Evolutionary conservation across 2,329 filamentous ascomycete species (phyloP), one percentile per base, ranked within the genome.

Genomic region (Cercospora nicotianae): DNA sequence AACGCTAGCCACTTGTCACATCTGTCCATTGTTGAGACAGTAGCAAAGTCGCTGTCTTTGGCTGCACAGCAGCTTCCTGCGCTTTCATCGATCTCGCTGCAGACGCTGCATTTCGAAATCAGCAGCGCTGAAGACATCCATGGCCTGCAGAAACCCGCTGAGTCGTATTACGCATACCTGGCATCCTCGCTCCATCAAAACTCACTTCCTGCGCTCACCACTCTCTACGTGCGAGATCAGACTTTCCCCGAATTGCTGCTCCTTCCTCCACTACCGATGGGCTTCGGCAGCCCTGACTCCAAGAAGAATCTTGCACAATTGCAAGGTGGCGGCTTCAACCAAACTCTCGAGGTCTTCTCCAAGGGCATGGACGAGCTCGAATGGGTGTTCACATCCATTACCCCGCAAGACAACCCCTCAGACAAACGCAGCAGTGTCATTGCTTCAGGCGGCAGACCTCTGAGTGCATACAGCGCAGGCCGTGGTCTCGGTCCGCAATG

Each of bases 161-260:
- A 82, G 26, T 86, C 85, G 18, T 96, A 97, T 81, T 96, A 97
- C 79, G 87, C 88, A 69, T 97, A 97, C 79, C 87, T 98, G 20
- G 89, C 92, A 28, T 87, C 87, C n/a, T 96, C 92, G 0, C 87
- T 98, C 33, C 87, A 95, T 68, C 86, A 88, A 16, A 90, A 90
- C 69, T 87, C 88, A 7, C 85, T 98, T 7, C 93, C 93, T 1
- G 87, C 86, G 39, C 84, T 98, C 8, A 85, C 85, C 39, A 87
- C 89, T 23, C 86, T 98, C 7, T 97, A 96, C 77, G 94, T 97
- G 18, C 90, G 92, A 61, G 93, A 97, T 75, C 87, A 90, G 28
- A 85, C 87, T 60, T 97, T 98, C 77, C 89, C 93, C 1, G 92
- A 96, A 72, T 86, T 90, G 10, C 87, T 97, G 5, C 85, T 93